Percentiles rank a stretch among this genome's conserved stretches.
These are phyloP conservation scores for Phytophthora parvispora DNA, from an alignment of 352 stramenopile genomes.

Conservation along the genomic window DNA sequence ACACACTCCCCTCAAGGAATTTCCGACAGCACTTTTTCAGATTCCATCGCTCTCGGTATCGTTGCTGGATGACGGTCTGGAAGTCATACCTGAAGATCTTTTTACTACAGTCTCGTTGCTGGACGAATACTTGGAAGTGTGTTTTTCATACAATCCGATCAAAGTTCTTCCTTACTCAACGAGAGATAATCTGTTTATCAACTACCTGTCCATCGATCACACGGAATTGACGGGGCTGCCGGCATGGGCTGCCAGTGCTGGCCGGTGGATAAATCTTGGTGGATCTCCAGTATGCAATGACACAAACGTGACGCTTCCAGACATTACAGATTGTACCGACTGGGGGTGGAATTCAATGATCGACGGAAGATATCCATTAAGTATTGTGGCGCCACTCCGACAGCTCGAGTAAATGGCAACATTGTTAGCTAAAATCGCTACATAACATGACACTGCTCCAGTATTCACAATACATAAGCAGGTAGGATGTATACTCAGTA, in stretches of 20 bases:
- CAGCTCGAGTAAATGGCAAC: too few species aligned
- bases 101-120: constrained; percentile 20
- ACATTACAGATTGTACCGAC: constrained; percentile 7
- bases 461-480: too few species aligned
- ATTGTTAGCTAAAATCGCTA: too few species aligned
- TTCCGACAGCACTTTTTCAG: constrained; percentile 35
- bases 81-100: constrained; percentile 30
- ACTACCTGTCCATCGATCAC: constrained; percentile 41
- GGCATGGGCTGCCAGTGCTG: constrained; percentile 32
- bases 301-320: background rate
- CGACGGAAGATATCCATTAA: constrained; percentile 23
- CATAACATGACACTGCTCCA: too few species aligned
- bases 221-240: constrained; percentile 39
- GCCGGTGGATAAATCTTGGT: constrained; percentile 16
- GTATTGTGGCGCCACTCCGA: too few species aligned
- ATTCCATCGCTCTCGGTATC: constrained; percentile 38
- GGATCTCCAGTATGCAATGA: constrained; percentile 24
- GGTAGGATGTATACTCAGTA: too few species aligned
- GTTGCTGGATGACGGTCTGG: constrained; percentile 29
- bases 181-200: constrained; percentile 25
- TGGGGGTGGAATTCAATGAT: constrained; percentile 15
- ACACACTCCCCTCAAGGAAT: constrained; percentile 33
- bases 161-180: constrained; percentile 24
- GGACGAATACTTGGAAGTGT: constrained; percentile 34
- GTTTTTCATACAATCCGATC: constrained; percentile 44